These are phyloP conservation scores for Coprinellus micaceus DNA, from an alignment of 768 basidiomycete genomes.

Conservation along the genomic window DNA sequence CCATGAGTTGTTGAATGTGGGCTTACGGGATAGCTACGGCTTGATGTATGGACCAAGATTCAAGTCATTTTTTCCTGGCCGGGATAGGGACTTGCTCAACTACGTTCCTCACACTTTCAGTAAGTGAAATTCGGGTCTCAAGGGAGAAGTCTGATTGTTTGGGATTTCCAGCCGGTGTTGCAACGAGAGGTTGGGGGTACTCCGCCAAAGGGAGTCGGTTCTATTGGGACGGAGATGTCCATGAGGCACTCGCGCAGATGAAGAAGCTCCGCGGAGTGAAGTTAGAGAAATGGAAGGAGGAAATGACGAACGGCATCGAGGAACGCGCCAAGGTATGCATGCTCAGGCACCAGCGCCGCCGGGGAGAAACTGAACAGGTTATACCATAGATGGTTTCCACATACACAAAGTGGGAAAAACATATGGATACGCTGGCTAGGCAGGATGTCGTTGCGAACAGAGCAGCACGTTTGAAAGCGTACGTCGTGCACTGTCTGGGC, in stretches of 20 bases:
- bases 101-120: slow-evolving; percentile 30
- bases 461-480: neutral
- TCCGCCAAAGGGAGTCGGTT: slow-evolving; percentile 18
- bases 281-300: slow-evolving; percentile 9
- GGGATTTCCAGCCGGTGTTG: slow-evolving; percentile 23
- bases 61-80: slow-evolving; percentile 21
- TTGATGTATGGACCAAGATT: slow-evolving; percentile 23
- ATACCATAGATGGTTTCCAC: neutral
- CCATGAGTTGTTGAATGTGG: neutral
- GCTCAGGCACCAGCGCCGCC: slow-evolving; percentile 1
- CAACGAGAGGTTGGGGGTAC: slow-evolving; percentile 23
- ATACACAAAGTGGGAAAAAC: neutral
- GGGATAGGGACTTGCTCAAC: slow-evolving; percentile 22
- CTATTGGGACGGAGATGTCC: slow-evolving; percentile 32
- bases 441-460: neutral
- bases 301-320: slow-evolving; percentile 21
- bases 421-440: neutral
- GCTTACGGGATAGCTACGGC: slow-evolving; percentile 14
- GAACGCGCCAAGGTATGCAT: slow-evolving; percentile 13
- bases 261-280: slow-evolving; percentile 5
- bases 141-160: neutral
- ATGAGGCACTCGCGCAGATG: slow-evolving; percentile 18
- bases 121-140: slow-evolving; percentile 9
- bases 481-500: neutral
- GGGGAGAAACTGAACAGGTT: neutral